phyloP scores from a whole-genome alignment of 2,329 filamentous ascomycete genomes.

The Fusarium sp. region DNA sequence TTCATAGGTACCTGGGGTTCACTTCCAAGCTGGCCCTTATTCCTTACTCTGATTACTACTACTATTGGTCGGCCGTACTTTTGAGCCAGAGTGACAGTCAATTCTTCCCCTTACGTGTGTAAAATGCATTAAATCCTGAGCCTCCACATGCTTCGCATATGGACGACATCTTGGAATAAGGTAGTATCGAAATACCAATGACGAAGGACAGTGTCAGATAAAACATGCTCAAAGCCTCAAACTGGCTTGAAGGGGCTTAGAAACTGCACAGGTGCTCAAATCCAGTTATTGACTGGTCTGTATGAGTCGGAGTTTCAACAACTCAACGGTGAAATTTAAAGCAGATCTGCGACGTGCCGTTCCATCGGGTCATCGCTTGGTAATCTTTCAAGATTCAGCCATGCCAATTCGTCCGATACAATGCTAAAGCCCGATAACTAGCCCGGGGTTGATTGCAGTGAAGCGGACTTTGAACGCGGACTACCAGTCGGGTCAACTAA shows the following conservation, averaged over 20 bases:
- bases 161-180: no score
- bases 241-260: no score
- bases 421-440: slow-evolving; percentile 9
- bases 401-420: background rate
- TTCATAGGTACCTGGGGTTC: no score
- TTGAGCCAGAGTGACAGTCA: no score
- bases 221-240: no score
- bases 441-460: background rate
- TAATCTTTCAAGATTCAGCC: slow-evolving; percentile 4
- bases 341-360: background rate
- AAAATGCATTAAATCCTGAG: no score
- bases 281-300: background rate
- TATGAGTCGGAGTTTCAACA: background rate
- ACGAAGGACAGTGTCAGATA: no score
- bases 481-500: slow-evolving; percentile 10
- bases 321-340: background rate
- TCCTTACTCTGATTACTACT: no score
- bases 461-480: slow-evolving; percentile 34
- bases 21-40: background rate
- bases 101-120: no score
- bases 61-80: no score
- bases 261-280: background rate
- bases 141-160: no score
- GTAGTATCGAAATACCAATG: no score
- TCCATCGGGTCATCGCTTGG: slow-evolving; percentile 4